Evolutionary conservation across 352 stramenopile species (phyloP), one percentile per base, ranked within the genome.

Genomic region (Globisporangium alternatum): DNA sequence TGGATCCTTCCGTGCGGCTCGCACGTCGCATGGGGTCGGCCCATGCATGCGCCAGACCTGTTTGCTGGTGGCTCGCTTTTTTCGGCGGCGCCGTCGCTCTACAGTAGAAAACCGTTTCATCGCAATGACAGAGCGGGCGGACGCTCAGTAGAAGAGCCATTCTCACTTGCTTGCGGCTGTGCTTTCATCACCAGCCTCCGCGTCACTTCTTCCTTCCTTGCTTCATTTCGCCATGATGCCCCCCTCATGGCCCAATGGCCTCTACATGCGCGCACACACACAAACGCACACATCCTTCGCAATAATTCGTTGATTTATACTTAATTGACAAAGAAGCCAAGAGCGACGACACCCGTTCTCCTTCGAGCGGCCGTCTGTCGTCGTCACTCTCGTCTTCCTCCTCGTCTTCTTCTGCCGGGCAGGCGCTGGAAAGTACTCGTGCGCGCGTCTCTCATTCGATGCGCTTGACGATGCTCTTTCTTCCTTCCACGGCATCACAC

Each of bases 301-400:
- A 56, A 22, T 56, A 56, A 55, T 49, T 55, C 56, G 52, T 62
- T 62, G 56, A 54, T 62, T 62, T 62, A 62, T 62, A 62, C 49
- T 62, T 62, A 62, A 53, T 62, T 22, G 49, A 56, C 15, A 25
- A 55, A 55, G 25, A 62, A 44, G 41, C 41, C 31, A 61, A 28
- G 30, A 33, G 47, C 39, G 25, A 39, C n/a, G 37, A 9, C 44
- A 39, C 37, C 41, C 39, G 44, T 54, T 62, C 56, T 62, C 31
- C 41, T 37, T 53, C 56, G 43, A 44, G 52, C 56, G 39, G 56
- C 56, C 37, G 56, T 37, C 33, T 10, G 9, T 3, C 33, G 35
- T 39, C 39, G 56, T 48, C 57, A 35, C 41, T 43, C 22, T 51
- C 41, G 37, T 49, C 47, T 25, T 45, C 45, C 47, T 58, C 47